A percentile compares a stretch with the other conserved stretches of the same genome.
Conservation (phyloP, 495 filamentous ascomycete genomes). For the Halenospora varia region DNA sequence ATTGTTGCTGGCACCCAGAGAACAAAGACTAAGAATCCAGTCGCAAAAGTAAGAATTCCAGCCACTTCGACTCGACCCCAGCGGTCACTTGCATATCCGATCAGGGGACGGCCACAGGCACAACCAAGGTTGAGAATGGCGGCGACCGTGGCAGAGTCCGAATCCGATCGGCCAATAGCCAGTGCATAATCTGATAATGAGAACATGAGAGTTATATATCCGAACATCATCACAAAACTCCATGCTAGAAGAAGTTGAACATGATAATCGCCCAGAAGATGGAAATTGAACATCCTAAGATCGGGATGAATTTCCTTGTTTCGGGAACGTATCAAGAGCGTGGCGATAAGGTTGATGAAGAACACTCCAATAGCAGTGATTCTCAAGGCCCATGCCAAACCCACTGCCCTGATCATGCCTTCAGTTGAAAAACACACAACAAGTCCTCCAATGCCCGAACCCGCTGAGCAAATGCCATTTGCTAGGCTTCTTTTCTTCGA, state of each 20-base stretch:
- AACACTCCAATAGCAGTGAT: conserved; percentile 60
- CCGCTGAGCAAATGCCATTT: conserved; percentile 67
- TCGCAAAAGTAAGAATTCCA: conserved; percentile 52
- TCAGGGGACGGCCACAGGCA: conserved; percentile 56
- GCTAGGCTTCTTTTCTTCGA: conserved; percentile 62
- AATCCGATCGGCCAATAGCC: conserved; percentile 56
- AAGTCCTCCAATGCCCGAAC: conserved; percentile 73
- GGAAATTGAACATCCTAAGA: conserved; percentile 58
- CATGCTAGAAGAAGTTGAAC: conserved; percentile 64
- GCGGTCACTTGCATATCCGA: conserved; percentile 63
- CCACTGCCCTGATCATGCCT: conserved; percentile 56
- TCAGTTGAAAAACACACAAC: conserved; percentile 53
- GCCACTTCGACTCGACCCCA: conserved; percentile 68
- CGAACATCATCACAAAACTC: conserved; percentile 67
- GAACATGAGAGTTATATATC: conserved; percentile 69
- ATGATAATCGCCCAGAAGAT: conserved; percentile 54
- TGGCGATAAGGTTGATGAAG: conserved; percentile 53
- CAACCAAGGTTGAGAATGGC: conserved; percentile 69
- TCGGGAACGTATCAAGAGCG: conserved; percentile 59
- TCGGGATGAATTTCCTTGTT: conserved; percentile 63
- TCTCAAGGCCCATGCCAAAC: conserved; percentile 62
- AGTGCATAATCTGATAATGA: conserved; percentile 66
- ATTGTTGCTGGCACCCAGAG: conserved; percentile 65
- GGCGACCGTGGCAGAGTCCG: conserved; percentile 65
- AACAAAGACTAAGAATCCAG: conserved; percentile 56